These are phyloP conservation scores for Rhizophagus sp. DNA, from an alignment of 192 early-diverging fungal genomes.

Conservation along the genomic window DNA sequence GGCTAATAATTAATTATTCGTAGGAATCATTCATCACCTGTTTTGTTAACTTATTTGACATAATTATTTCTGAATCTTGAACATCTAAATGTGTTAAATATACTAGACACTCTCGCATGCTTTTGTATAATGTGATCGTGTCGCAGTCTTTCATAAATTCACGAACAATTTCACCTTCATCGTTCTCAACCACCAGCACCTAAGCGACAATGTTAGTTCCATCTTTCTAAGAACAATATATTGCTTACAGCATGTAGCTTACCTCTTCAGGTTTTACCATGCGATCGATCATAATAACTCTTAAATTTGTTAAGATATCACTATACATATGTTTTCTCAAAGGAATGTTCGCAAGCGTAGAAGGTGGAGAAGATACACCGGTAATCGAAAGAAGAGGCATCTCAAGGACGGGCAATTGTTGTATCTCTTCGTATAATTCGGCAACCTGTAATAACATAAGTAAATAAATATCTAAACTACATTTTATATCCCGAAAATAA, in stretches of 20 bases:
- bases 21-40: slow-evolving; percentile 60
- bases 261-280: slow-evolving; percentile 99
- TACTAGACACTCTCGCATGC: slow-evolving; percentile 95
- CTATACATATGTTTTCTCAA: slow-evolving; percentile 82
- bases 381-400: slow-evolving; percentile 65
- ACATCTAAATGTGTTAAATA: slow-evolving; percentile 97
- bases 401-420: slow-evolving; percentile 53
- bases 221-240: not conserved
- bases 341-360: slow-evolving; percentile 45
- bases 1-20: slow-evolving; percentile 9
- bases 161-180: slow-evolving; percentile 98
- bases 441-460: slow-evolving; percentile 47
- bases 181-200: slow-evolving; percentile 97
- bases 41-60: slow-evolving; percentile 87
- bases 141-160: slow-evolving; percentile 97
- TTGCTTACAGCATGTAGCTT: slow-evolving; percentile 10
- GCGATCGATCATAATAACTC: slow-evolving; percentile 95
- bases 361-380: slow-evolving; percentile 26
- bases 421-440: slow-evolving; percentile 89
- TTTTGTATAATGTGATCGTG: slow-evolving; percentile 97
- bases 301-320: slow-evolving; percentile 81
- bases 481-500: not conserved
- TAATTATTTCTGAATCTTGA: slow-evolving; percentile 92
- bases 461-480: not conserved
- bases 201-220: slow-evolving; percentile 20